Conservation (phyloP, 805 yeast species). For the Lipomyces spencermartinsiae region DNA sequence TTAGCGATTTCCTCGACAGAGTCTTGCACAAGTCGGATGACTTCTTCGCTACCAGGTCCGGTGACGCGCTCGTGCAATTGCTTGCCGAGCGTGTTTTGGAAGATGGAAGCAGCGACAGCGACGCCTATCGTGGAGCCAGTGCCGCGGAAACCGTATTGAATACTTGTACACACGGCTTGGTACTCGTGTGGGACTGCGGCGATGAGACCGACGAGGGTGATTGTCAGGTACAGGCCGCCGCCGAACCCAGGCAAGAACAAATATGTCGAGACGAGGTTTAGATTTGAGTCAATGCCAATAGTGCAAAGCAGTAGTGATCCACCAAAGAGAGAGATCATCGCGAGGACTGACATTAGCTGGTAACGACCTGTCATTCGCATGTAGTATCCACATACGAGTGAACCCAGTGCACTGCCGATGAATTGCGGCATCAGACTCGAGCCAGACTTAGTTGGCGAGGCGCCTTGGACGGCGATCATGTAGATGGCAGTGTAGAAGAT, state of each 20-base stretch:
- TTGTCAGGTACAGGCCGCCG: constrained; percentile 69
- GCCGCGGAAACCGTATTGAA: constrained; percentile 85
- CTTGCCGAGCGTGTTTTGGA: constrained; percentile 52
- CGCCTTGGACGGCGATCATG: constrained; percentile 59
- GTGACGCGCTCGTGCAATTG: constrained; percentile 37
- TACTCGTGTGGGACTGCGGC: constrained; percentile 70
- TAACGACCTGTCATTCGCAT: constrained; percentile 74
- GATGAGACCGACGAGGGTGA: constrained; percentile 74
- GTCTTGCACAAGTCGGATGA: constrained; percentile 29
- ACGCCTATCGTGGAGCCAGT: constrained; percentile 86
- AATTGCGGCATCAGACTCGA: constrained; percentile 59
- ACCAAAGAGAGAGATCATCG: constrained; percentile 53
- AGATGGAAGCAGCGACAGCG: constrained; percentile 62
- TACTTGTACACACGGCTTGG: constrained; percentile 89
- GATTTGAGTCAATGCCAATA: constrained; percentile 30
- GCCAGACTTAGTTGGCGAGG: constrained; percentile 64
- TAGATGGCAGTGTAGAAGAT: constrained; percentile 75
- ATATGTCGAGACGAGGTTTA: constrained; percentile 49
- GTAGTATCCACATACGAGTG: constrained; percentile 67
- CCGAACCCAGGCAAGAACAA: constrained; percentile 63
- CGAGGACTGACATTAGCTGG: constrained; percentile 53
- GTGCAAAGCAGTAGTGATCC: constrained; percentile 54
- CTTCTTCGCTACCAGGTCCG: constrained; percentile 32
- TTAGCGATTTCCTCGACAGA: constrained; percentile 24
- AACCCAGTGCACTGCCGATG: constrained; percentile 70